Percentiles rank a stretch among this genome's conserved stretches.
Evolutionary conservation across 2,329 filamentous ascomycete genomes (phyloP).

Genomic region (Aspergillus udagawae): DNA sequence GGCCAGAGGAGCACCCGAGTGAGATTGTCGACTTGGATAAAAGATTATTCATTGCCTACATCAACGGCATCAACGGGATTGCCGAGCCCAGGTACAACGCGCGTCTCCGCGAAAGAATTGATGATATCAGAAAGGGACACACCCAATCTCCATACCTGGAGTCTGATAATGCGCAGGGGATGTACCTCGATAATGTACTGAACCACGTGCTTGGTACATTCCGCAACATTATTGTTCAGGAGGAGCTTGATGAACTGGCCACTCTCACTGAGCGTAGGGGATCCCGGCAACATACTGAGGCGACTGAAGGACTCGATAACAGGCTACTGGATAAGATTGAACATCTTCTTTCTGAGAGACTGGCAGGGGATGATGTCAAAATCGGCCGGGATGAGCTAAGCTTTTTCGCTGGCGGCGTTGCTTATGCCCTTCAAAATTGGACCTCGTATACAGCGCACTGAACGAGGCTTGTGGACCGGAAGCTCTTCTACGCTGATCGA

Average conservation of each 20-base stretch:
- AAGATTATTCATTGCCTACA: conserved; percentile 37
- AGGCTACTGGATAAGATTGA: conserved; percentile 32
- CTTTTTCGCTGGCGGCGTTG: conserved; percentile 38
- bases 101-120: conserved; percentile 30
- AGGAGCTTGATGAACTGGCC: conserved; percentile 34
- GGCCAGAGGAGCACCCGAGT: conserved; percentile 33
- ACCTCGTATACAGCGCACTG: not conserved
- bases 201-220: conserved; percentile 39
- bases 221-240: conserved; percentile 34
- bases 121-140: conserved; percentile 31
- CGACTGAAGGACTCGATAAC: conserved; percentile 11
- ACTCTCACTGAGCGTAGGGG: conserved; percentile 22
- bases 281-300: conserved; percentile 8
- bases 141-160: conserved; percentile 30
- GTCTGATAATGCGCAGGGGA: conserved; percentile 24
- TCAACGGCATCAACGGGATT: conserved; percentile 40
- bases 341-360: conserved; percentile 30
- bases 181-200: conserved; percentile 35
- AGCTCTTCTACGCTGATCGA: not conserved
- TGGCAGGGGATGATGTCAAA: conserved; percentile 26
- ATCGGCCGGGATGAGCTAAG: conserved; percentile 36
- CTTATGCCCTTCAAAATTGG: conserved; percentile 27
- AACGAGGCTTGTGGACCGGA: not conserved
- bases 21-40: conserved; percentile 39
- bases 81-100: conserved; percentile 29